Base-by-base conservation (phyloP, 768 basidiomycete genomes). In the Lyophyllum decastes region DNA sequence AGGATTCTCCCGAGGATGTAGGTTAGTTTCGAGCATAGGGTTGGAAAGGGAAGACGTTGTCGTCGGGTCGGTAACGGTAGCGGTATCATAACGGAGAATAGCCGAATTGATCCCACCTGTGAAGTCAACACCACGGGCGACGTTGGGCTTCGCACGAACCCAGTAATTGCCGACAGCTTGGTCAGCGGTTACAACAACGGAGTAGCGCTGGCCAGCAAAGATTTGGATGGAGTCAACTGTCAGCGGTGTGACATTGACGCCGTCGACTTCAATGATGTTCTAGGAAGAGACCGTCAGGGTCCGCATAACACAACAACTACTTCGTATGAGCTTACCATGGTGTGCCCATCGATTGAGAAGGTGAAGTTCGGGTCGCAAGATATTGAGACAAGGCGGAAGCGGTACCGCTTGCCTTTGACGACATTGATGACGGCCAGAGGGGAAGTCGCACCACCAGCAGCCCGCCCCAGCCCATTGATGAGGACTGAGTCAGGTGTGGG, bases 391-490 rank as follows among this genome's bases (percentile, higher is more conserved):
- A 83, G 62, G 34, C 82, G 78, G 68, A 83, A 73, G 22, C 82
- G 76, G 59, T 82, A 82, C 4, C 75, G 71, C 38, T 67, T 68
- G n/a, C 72, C 70, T 8, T 65, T 54, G 10, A 67, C 41, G 27
- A 82, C 78, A 19, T 66, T 73, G 35, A 80, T 63, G 1, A 78
- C 71, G 0, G 79, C 60, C n/a, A 81, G 70, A 0, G 68, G 64
- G 9, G 72, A 64, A 2, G 61, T 46, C 4, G 79, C 72, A 1
- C 74, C 74, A 45, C 70, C 74, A 6, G 61, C n/a, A 55, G 70
- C 78, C 19, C 81, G 76, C 17, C 82, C 82, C 8, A 72, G 67
- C 1, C 82, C 82, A 53, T 82, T 83, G 58, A 83, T 79, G 19
- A 82, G 62, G 0, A 73, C 74, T 2, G 75, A 57, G 55, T 72